Conservation (phyloP, 2,329 filamentous ascomycete genomes). For the Colletotrichum gloeosporioides region DNA sequence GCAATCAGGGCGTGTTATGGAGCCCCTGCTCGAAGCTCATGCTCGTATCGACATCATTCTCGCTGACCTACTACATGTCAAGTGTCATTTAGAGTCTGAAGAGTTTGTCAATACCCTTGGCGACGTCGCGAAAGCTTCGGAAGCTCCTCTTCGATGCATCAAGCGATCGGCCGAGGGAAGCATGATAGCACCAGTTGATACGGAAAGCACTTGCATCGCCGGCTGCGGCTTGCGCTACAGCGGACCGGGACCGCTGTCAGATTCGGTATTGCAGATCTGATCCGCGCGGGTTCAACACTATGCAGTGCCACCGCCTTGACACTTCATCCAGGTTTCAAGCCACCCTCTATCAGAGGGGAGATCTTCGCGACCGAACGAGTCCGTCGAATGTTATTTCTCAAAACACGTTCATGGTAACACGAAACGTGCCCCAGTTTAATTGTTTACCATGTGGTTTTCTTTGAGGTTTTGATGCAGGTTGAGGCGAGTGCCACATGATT, state of each 20-base stretch:
- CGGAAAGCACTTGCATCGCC: background rate
- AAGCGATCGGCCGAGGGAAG: background rate
- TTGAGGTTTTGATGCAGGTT: background rate
- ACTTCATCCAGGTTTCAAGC: constrained; percentile 6
- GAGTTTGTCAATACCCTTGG: background rate
- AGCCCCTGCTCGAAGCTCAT: background rate
- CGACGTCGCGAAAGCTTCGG: background rate
- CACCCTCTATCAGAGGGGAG: background rate
- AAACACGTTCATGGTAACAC: background rate
- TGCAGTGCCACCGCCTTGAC: constrained; percentile 21
- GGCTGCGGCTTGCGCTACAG: background rate
- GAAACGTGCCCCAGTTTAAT: background rate
- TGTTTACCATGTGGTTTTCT: background rate
- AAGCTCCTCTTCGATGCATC: background rate
- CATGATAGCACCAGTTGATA: background rate
- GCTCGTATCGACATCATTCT: background rate
- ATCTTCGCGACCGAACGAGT: background rate
- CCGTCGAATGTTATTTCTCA: background rate
- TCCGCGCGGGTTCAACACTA: background rate
- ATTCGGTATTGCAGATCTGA: constrained; percentile 10
- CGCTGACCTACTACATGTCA: background rate
- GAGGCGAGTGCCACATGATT: background rate
- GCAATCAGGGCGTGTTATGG: background rate
- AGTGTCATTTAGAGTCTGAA: background rate
- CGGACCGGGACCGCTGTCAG: background rate